A percentile compares a stretch with the other conserved stretches of the same genome.
Evolutionary conservation across 331 rosid species (phyloP).

Genomic region (Malus hybrid): DNA sequence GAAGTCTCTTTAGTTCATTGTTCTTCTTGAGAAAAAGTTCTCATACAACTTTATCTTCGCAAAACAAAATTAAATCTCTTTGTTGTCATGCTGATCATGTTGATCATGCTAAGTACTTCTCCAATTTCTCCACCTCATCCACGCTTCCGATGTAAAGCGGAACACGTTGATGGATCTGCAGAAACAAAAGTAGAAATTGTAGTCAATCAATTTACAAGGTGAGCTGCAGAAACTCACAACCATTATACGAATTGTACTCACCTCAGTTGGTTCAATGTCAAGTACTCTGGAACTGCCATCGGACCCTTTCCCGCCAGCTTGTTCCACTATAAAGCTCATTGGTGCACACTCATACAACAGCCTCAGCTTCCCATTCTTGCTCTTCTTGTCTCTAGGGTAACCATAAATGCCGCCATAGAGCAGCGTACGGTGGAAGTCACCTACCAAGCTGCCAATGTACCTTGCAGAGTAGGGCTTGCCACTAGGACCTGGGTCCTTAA

Average conservation of each 20-base stretch:
- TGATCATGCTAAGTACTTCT: slow-evolving; percentile 63
- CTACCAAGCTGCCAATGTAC: slow-evolving; percentile 91
- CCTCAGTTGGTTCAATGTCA: slow-evolving; percentile 78
- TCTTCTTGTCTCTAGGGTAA: slow-evolving; percentile 87
- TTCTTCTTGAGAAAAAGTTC: slow-evolving; percentile 1
- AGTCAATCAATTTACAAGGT: neutral
- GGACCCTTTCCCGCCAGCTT: slow-evolving; percentile 97
- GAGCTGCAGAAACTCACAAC: neutral
- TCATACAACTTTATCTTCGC: slow-evolving; percentile 13
- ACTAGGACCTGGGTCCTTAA: slow-evolving; percentile 87
- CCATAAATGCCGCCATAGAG: slow-evolving; percentile 96
- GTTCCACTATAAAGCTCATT: slow-evolving; percentile 94
- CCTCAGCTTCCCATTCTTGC: slow-evolving; percentile 97
- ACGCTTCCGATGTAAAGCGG: slow-evolving; percentile 82
- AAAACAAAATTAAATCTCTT: slow-evolving; percentile 13
- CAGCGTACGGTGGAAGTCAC: slow-evolving; percentile 84
- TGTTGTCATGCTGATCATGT: slow-evolving; percentile 12
- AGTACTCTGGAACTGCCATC: slow-evolving; percentile 82
- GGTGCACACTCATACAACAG: slow-evolving; percentile 95
- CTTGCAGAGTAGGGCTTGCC: slow-evolving; percentile 92
- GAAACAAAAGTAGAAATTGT: neutral
- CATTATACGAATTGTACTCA: slow-evolving; percentile 18
- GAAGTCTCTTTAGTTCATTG: slow-evolving; percentile 5
- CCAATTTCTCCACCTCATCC: slow-evolving; percentile 90
- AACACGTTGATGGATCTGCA: slow-evolving; percentile 92